These are phyloP conservation scores for Cichorium intybus DNA, from an alignment of 140 eudicot genomes.

Conservation along the genomic window DNA sequence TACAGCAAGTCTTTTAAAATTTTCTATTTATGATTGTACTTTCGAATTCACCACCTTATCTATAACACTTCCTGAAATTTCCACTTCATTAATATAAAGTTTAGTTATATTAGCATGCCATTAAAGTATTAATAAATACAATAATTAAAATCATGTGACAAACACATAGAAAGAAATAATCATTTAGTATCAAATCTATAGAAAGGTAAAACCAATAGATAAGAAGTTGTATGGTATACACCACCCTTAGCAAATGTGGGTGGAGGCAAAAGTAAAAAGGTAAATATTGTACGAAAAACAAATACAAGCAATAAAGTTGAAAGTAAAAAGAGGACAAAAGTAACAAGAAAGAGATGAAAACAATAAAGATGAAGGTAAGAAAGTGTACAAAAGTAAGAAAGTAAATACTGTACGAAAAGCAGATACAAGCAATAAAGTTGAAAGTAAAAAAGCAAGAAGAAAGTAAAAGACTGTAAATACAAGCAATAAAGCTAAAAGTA, in stretches of 20 bases:
- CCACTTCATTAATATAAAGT: slow-evolving; percentile 5
- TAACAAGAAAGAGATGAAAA: too few relatives aligned
- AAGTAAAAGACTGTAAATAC: background rate
- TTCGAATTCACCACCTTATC: slow-evolving; percentile 22
- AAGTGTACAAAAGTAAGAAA: too few relatives aligned
- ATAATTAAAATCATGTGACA: slow-evolving; percentile 7
- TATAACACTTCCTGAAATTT: background rate
- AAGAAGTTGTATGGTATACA: too few relatives aligned
- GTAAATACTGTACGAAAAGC: too few relatives aligned
- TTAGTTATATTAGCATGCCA: background rate
- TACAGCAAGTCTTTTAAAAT: slow-evolving; percentile 19
- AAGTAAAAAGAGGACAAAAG: too few relatives aligned
- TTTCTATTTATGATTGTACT: slow-evolving; percentile 25
- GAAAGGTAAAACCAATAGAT: background rate
- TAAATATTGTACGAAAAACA: too few relatives aligned
- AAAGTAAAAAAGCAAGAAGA: too few relatives aligned
- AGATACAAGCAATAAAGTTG: background rate
- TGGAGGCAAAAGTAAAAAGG: background rate
- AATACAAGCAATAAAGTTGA: background rate
- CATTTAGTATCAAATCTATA: background rate
- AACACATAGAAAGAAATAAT: slow-evolving; percentile 11
- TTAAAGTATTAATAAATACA: background rate
- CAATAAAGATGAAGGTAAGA: too few relatives aligned
- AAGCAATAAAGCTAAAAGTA: too few relatives aligned
- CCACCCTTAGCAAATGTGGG: too few relatives aligned